These are phyloP conservation scores for Phoenix roebelenii DNA, from an alignment of 176 grass and related monocot species.

Conservation along the genomic window DNA sequence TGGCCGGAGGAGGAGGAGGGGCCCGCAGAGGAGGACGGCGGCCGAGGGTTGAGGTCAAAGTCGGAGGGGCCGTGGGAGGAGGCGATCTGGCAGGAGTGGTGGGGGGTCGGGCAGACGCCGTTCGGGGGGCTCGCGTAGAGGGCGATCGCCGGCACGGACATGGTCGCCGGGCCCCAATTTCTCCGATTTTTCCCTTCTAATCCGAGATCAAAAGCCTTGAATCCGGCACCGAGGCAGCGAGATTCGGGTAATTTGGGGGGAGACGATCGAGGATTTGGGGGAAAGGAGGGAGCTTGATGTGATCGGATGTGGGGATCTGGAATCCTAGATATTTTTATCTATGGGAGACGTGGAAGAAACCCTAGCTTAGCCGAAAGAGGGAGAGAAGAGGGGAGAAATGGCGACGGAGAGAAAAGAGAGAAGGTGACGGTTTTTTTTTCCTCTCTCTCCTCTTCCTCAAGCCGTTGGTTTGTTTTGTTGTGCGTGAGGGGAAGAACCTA, in stretches of 20 bases:
- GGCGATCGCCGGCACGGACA: conserved; percentile 62
- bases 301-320: too few species aligned
- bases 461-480: neutral
- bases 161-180: conserved; percentile 18
- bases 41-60: conserved; percentile 27
- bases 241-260: neutral
- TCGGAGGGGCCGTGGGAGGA: conserved; percentile 19
- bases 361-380: too few species aligned
- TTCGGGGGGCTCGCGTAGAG: conserved; percentile 43
- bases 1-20: conserved; percentile 28
- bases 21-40: conserved; percentile 21
- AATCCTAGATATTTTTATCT: too few species aligned
- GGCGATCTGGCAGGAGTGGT: conserved; percentile 23
- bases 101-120: conserved; percentile 18
- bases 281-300: neutral
- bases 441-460: too few species aligned
- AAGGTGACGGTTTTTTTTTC: too few species aligned
- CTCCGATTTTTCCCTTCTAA: neutral
- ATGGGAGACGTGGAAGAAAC: too few species aligned
- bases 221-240: neutral
- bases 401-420: neutral
- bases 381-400: too few species aligned
- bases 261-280: neutral
- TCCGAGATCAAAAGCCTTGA: neutral
- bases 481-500: neutral